Evolutionary conservation across 208 protist genomes (phyloP), one percentile per base, ranked within the genome.

Genomic region (Leishmania tarentolae): DNA sequence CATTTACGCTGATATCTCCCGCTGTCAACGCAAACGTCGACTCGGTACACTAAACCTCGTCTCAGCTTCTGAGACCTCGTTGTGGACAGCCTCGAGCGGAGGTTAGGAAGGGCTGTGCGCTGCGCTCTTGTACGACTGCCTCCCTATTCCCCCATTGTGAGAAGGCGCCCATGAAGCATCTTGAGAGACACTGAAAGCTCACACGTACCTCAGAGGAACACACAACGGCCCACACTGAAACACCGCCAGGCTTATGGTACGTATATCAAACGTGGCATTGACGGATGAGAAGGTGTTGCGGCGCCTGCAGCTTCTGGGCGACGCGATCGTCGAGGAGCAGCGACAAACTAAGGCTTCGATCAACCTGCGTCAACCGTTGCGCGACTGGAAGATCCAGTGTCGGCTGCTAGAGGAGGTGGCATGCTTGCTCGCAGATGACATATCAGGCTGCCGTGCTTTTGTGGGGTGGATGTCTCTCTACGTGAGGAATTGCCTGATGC

Each of bases 401-500:
- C 63, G 61, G 28, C 87, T 88, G 2, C 70, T 95, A 52, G 50
- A 82, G 24, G 80, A 85, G 70, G 53, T 93, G 47, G 57, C 13
- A 7, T 50, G 50, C n/a, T 44, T 93, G 50, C 76, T 88, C 24
- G 52, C 77, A 1, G 83, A 70, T 9, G 87, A 87, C 75, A 75
- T 92, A 3, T 85, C 88, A 4, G 61, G 50, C 9, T 82, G 78
- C 17, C 61, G 76, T 0, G 76, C 78, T 37, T 92, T 92, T 79
- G 68, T 86, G 7, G 84, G 82, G 3, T 74, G 84, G 63, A 82
- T 92, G 72, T 85, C 90, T 40, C 82, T 86, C n/a, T 91, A 77
- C 59, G 44, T 94, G 21, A 90, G 87, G 73, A 81, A 88, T 31
- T 75, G 87, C 24, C 80, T 95, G 0, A 80, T 86, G 19, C 31